Percentiles rank a stretch among this genome's conserved stretches.
Evolutionary conservation across 2,329 filamentous ascomycete genomes (phyloP).

Genomic region (Orbilia oligospora): DNA sequence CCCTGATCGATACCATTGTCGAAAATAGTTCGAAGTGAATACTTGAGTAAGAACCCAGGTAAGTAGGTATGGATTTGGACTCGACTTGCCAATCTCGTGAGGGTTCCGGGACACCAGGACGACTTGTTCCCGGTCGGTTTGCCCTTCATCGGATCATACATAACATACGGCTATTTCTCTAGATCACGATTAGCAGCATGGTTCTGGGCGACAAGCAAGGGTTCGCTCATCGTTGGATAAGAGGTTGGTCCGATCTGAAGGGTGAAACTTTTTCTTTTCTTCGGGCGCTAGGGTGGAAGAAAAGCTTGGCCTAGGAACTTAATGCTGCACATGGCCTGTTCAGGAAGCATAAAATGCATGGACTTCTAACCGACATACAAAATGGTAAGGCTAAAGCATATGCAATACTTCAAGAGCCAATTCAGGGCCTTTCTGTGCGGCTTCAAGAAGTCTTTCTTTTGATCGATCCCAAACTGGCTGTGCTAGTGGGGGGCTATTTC

Average conservation of each 20-base stretch:
- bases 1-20: not conserved
- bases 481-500: slow-evolving; percentile 14
- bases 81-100: slow-evolving; percentile 9
- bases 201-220: slow-evolving; percentile 44
- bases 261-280: slow-evolving; percentile 37
- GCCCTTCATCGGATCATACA: not conserved
- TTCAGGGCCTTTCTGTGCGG: not conserved
- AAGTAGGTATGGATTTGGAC: not conserved
- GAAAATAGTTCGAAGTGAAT: not conserved
- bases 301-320: slow-evolving; percentile 45
- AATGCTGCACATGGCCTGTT: slow-evolving; percentile 42
- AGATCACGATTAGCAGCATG: slow-evolving; percentile 37
- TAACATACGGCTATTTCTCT: slow-evolving; percentile 1
- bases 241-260: slow-evolving; percentile 36
- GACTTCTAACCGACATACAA: slow-evolving; percentile 34
- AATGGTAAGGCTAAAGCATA: not conserved
- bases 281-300: slow-evolving; percentile 40
- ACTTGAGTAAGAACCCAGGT: too few relatives aligned
- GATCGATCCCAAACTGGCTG: not conserved
- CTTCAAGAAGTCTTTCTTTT: slow-evolving; percentile 6
- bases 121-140: slow-evolving; percentile 2
- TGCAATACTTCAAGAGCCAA: slow-evolving; percentile 7
- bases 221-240: slow-evolving; percentile 39
- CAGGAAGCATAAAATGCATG: slow-evolving; percentile 53
- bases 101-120: slow-evolving; percentile 5